Percentiles rank a stretch among this genome's conserved stretches.
Evolutionary conservation across 1,139 yeast genomes (phyloP).

Genomic region (Petasospora rhodanensis): DNA sequence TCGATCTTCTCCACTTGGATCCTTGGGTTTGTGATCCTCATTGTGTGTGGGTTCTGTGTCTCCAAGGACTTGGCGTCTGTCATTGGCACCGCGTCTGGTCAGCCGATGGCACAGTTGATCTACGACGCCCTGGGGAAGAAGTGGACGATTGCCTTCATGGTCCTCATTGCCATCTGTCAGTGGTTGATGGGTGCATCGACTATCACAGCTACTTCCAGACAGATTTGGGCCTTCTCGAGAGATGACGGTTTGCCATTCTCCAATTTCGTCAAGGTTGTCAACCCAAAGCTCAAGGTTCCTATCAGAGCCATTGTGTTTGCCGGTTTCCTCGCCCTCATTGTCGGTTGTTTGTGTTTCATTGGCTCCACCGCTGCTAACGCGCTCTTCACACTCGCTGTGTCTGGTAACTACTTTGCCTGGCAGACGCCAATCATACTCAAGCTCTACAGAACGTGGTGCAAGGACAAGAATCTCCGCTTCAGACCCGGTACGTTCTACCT

Average conservation of each 20-base stretch:
- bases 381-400: slow-evolving; percentile 48
- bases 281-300: slow-evolving; percentile 48
- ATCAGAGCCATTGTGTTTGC: slow-evolving; percentile 52
- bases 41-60: slow-evolving; percentile 50
- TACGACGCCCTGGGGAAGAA: slow-evolving; percentile 57
- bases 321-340: slow-evolving; percentile 38
- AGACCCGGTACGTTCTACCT: slow-evolving; percentile 61
- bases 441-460: slow-evolving; percentile 28
- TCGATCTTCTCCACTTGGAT: slow-evolving; percentile 51
- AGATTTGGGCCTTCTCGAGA: slow-evolving; percentile 45
- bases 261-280: slow-evolving; percentile 44
- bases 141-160: slow-evolving; percentile 63
- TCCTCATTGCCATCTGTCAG: slow-evolving; percentile 50
- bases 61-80: slow-evolving; percentile 42
- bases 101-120: slow-evolving; percentile 61
- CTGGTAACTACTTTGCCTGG: slow-evolving; percentile 57
- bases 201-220: slow-evolving; percentile 42
- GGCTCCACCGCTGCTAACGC: slow-evolving; percentile 55
- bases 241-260: slow-evolving; percentile 44
- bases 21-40: slow-evolving; percentile 51
- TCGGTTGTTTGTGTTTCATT: slow-evolving; percentile 53
- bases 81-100: slow-evolving; percentile 42
- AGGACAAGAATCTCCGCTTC: slow-evolving; percentile 39
- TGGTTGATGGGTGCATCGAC: slow-evolving; percentile 59
- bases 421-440: slow-evolving; percentile 48